Base-by-base conservation (phyloP, 306 rosid genomes). In the Senna siamea region DNA sequence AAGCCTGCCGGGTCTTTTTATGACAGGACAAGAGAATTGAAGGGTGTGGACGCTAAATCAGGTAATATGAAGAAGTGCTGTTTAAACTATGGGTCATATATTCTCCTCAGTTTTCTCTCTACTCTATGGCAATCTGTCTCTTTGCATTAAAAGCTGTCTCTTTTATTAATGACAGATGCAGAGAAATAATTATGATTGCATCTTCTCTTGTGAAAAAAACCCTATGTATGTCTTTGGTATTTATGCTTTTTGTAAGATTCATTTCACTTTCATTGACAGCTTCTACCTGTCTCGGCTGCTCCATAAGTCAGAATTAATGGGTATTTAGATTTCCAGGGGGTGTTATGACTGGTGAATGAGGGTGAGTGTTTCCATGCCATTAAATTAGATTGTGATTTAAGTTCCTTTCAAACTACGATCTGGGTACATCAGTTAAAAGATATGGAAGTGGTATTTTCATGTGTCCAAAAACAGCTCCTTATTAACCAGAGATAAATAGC, bases 201-300 rank as follows among this genome's bases (percentile, higher is more conserved):
- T 80, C 84, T 67, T 78, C 84, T 74, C 79, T 70, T 34, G 71
- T 76, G 69, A 52, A 70, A 86, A 79, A 84, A 77, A 81, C 86
- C 79, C 81, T 35, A 62, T 79, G 30, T 26, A 26, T 26, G 91
- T 93, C 97, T 82, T 91, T 58, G 44, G 30, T 80, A 63, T 86
- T 68, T 81, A 78, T 89, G 83, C 80, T 72, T 69, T 76, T 65
- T 83, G 55, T 30, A 34, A 52, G 74, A 60, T 75, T 54, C 51
- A 51, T 85, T 87, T 89, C 92, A 76, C 86, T 87, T 87, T 87
- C 90, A 81, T 74, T 85, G 85, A 84, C 90, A 79, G 80, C 84
- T 83, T 89, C 96, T 85, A 86, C 81, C 97, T 90, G 85, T 78
- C 86, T 77, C 84, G 73, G 79, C 90, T 85, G 72, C 87, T 37